Conservation (phyloP, 768 basidiomycete species). For the Terana coerulea region DNA sequence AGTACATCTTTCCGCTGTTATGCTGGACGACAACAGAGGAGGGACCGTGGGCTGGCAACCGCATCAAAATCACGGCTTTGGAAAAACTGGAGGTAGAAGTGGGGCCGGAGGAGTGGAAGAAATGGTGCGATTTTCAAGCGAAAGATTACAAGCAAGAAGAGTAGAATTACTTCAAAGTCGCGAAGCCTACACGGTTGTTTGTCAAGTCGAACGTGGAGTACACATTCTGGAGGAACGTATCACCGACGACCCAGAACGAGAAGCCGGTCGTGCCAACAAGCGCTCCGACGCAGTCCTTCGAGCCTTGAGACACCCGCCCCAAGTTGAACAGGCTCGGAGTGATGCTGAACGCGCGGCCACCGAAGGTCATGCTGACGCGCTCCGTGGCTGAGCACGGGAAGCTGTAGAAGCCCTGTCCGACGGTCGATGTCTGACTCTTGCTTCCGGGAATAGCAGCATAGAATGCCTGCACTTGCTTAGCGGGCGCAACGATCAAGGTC, state of each 20-base stretch:
- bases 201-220: conserved; percentile 41
- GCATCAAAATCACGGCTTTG: no score
- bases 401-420: conserved; percentile 31
- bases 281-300: conserved; percentile 34
- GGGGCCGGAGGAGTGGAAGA: no score
- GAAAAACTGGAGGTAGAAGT: no score
- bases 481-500: conserved; percentile 29
- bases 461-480: conserved; percentile 23
- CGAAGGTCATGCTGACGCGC: conserved; percentile 34
- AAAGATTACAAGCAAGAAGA: no score
- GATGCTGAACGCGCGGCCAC: conserved; percentile 35
- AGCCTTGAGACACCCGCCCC: conserved; percentile 29
- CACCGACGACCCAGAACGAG: conserved; percentile 34
- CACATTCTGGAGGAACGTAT: conserved; percentile 41
- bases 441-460: conserved; percentile 27
- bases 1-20: no score
- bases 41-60: no score
- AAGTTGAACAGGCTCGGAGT: conserved; percentile 37
- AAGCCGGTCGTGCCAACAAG: conserved; percentile 20
- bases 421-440: conserved; percentile 4
- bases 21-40: no score
- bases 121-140: no score
- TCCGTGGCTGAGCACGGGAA: conserved; percentile 30
- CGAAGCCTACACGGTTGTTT: conserved; percentile 18
- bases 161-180: conserved; percentile 6